These are phyloP conservation scores for Pseudophaeomoniella oleicola DNA, from an alignment of 2,329 filamentous ascomycete genomes.

Conservation along the genomic window DNA sequence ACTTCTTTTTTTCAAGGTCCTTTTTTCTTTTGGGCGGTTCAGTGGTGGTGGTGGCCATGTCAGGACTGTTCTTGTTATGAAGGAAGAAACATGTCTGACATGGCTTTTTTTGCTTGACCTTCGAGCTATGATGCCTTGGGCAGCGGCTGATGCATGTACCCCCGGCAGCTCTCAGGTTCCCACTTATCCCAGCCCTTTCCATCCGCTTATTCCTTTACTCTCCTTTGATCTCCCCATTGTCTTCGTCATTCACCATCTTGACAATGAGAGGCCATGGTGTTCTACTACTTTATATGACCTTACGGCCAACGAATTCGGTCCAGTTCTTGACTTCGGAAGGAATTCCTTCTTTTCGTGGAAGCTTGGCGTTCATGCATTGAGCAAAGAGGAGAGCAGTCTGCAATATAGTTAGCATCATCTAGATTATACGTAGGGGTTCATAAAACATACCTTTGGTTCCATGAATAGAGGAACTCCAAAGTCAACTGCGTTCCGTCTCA, in stretches of 20 bases:
- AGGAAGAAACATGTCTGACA: no score
- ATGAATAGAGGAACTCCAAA: conserved; percentile 97
- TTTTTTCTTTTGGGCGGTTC: no score
- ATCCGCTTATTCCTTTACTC: no score
- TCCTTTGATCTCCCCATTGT: no score
- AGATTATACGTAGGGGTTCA: background rate
- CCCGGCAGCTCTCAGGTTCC: background rate
- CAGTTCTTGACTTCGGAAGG: conserved; percentile 83
- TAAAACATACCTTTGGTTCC: conserved; percentile 71
- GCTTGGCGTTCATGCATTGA: conserved; percentile 92
- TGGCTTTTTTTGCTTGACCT: background rate
- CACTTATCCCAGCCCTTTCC: no score
- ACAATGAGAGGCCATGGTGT: conserved; percentile 5
- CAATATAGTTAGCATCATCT: conserved; percentile 14
- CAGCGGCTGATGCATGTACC: background rate
- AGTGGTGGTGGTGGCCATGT: no score
- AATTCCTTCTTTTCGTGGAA: conserved; percentile 76
- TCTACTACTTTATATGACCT: conserved; percentile 24
- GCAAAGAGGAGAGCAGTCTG: conserved; percentile 93
- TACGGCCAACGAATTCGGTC: conserved; percentile 84
- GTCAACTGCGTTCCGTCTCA: conserved; percentile 95
- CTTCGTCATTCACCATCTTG: conserved; percentile 8
- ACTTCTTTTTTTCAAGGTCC: no score
- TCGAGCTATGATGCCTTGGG: background rate
- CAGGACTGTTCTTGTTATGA: no score